phyloP scores from a whole-genome alignment of 208 protist species.

The Leishmania braziliensis region DNA sequence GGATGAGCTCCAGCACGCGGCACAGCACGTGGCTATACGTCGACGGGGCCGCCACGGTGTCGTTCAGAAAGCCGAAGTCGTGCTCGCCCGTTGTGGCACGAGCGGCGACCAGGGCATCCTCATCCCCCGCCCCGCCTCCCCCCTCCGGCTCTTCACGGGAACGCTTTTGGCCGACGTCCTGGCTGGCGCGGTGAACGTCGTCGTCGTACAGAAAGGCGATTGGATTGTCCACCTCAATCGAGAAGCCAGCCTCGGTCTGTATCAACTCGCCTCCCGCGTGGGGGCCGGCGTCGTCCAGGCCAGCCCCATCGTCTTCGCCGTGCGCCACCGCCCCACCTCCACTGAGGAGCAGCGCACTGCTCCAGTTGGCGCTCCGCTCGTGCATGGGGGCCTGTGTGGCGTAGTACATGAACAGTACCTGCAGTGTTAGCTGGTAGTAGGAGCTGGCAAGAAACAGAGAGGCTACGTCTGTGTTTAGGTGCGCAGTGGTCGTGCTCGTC shows the following conservation, averaged over 20 bases:
- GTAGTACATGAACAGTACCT: slow-evolving; percentile 73
- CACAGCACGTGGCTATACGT: slow-evolving; percentile 83
- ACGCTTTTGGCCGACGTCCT: slow-evolving; percentile 35
- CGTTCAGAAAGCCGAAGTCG: slow-evolving; percentile 55
- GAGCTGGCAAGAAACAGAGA: slow-evolving; percentile 33
- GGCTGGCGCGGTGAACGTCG: slow-evolving; percentile 22
- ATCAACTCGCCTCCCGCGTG: slow-evolving; percentile 23
- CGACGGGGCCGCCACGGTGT: slow-evolving; percentile 44
- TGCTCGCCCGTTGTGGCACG: slow-evolving; percentile 10
- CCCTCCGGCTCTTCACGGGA: slow-evolving; percentile 21
- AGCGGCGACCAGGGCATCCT: slow-evolving; percentile 11
- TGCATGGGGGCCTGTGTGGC: slow-evolving; percentile 64
- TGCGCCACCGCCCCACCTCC: neutral
- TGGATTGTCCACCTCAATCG: slow-evolving; percentile 68
- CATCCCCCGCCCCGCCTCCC: slow-evolving; percentile 10
- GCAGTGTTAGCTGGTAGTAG: slow-evolving; percentile 69
- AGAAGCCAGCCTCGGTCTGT: slow-evolving; percentile 22
- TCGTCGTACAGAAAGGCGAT: slow-evolving; percentile 61
- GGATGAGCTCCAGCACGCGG: slow-evolving; percentile 56
- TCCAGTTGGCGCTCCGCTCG: slow-evolving; percentile 37
- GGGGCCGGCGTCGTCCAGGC: slow-evolving; percentile 4
- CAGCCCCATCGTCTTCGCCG: slow-evolving; percentile 7
- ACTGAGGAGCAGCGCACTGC: slow-evolving; percentile 16
- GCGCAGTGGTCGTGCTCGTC: slow-evolving; percentile 11
- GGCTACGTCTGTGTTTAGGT: slow-evolving; percentile 8